Percentiles rank a stretch among this genome's conserved stretches.
phyloP scores from a whole-genome alignment of 179 eudicot species.

The Nepenthes alata region DNA sequence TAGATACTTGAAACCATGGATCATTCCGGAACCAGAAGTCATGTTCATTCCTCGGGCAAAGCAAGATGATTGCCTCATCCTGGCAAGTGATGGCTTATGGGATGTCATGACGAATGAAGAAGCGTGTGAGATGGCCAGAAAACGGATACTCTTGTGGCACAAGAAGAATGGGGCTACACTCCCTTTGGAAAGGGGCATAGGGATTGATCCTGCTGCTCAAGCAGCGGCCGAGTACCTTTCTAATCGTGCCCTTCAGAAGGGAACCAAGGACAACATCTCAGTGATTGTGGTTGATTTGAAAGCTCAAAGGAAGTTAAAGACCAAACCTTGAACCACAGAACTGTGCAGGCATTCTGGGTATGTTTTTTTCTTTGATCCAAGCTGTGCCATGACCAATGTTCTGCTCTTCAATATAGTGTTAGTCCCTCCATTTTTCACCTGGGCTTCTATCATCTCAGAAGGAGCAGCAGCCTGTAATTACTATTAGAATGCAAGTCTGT shows the following conservation, averaged over 20 bases:
- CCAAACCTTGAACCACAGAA: slow-evolving; percentile 7
- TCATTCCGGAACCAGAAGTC: slow-evolving; percentile 39
- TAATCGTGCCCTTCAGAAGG: slow-evolving; percentile 26
- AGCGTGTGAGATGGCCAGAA: slow-evolving; percentile 31
- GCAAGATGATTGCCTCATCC: slow-evolving; percentile 35
- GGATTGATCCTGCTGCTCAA: slow-evolving; percentile 36
- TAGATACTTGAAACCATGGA: slow-evolving; percentile 33
- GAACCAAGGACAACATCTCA: slow-evolving; percentile 33
- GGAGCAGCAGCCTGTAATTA: slow-evolving; percentile 2
- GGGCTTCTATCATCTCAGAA: neutral
- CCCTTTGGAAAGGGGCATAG: slow-evolving; percentile 22
- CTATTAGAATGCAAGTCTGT: neutral
- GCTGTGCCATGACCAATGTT: too few species aligned
- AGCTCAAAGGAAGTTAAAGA: slow-evolving; percentile 31
- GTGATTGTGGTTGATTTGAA: slow-evolving; percentile 33
- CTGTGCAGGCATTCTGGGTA: neutral
- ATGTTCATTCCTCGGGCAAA: slow-evolving; percentile 28
- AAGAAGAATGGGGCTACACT: slow-evolving; percentile 23
- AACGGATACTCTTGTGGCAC: slow-evolving; percentile 31
- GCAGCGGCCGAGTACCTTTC: slow-evolving; percentile 33
- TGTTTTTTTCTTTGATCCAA: neutral
- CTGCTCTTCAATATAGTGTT: neutral
- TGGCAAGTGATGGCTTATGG: slow-evolving; percentile 44
- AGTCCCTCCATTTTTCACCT: neutral
- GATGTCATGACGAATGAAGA: slow-evolving; percentile 39